Conservation (phyloP, 352 stramenopile genomes). For the Albugo candida region DNA sequence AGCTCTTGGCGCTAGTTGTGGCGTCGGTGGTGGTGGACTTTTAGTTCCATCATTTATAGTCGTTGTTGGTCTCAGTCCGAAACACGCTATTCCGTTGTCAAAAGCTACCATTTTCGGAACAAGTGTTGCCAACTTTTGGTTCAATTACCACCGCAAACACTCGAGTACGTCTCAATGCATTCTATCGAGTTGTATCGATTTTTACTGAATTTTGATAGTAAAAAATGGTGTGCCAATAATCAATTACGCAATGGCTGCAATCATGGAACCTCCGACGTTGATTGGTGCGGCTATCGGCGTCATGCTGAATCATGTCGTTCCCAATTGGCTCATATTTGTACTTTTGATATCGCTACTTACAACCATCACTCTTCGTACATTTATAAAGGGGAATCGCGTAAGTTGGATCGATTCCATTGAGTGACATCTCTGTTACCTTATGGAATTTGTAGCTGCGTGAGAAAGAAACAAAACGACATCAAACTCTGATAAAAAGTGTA, state of each 20-base stretch:
- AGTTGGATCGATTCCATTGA: background rate
- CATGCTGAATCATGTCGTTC: conserved; percentile 68
- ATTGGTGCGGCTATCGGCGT: conserved; percentile 63
- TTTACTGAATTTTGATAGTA: conserved; percentile 8
- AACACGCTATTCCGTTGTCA: conserved; percentile 92
- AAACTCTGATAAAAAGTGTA: conserved; percentile 23
- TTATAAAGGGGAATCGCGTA: conserved; percentile 45
- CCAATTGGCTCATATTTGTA: conserved; percentile 65
- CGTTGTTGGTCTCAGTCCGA: conserved; percentile 82
- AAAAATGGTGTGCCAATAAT: conserved; percentile 85
- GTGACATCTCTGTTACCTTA: background rate
- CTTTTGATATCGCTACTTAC: conserved; percentile 56
- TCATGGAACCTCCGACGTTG: conserved; percentile 93
- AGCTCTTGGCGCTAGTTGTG: conserved; percentile 78
- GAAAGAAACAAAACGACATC: conserved; percentile 29
- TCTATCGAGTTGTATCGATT: background rate
- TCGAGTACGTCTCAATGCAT: conserved; percentile 28
- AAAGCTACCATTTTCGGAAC: conserved; percentile 96
- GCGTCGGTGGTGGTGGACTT: conserved; percentile 87
- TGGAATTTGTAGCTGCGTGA: conserved; percentile 18
- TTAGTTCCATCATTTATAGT: conserved; percentile 96
- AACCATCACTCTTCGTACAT: conserved; percentile 57
- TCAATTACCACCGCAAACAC: conserved; percentile 88
- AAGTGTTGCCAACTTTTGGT: conserved; percentile 85
- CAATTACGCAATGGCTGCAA: conserved; percentile 94